phyloP scores from a whole-genome alignment of 257 asterid species.

The Penstemon newberryi region DNA sequence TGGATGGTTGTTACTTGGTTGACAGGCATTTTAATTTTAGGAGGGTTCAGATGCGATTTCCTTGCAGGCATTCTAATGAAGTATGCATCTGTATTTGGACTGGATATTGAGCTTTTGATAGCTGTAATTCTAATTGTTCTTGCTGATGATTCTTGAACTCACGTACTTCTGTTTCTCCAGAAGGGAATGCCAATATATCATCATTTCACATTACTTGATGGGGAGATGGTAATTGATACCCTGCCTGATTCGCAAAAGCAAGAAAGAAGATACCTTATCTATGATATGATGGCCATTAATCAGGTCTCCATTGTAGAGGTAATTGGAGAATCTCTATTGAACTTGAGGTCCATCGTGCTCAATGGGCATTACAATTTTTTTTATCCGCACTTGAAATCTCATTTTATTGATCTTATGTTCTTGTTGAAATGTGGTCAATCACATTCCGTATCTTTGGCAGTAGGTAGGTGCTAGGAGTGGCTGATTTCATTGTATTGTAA shows the following conservation, averaged over 20 bases:
- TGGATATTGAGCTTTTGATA: constrained; percentile 22
- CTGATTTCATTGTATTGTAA: background rate
- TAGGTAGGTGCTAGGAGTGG: background rate
- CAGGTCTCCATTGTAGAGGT: constrained; percentile 82
- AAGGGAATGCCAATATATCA: constrained; percentile 62
- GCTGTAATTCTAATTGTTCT: constrained; percentile 20
- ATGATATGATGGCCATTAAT: constrained; percentile 95
- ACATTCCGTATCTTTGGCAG: background rate
- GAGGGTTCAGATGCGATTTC: constrained; percentile 98
- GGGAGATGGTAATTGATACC: constrained; percentile 94
- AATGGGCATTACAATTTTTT: constrained; percentile 4
- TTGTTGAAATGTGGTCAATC: constrained; percentile 9
- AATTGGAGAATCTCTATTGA: constrained; percentile 22
- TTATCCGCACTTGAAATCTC: constrained; percentile 6
- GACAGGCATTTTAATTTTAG: constrained; percentile 89
- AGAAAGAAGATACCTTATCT: constrained; percentile 92
- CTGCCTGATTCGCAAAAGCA: constrained; percentile 79
- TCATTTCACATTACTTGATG: constrained; percentile 95
- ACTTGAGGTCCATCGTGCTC: constrained; percentile 7
- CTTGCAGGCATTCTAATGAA: constrained; percentile 70
- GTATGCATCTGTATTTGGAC: constrained; percentile 42
- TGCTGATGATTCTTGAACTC: constrained; percentile 12
- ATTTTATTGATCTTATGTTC: background rate
- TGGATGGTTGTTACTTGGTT: constrained; percentile 92
- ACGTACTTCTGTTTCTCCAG: constrained; percentile 33